Evolutionary conservation across 371 early-diverging fungal genomes (phyloP).

Genomic region (Apophysomyces sp.): DNA sequence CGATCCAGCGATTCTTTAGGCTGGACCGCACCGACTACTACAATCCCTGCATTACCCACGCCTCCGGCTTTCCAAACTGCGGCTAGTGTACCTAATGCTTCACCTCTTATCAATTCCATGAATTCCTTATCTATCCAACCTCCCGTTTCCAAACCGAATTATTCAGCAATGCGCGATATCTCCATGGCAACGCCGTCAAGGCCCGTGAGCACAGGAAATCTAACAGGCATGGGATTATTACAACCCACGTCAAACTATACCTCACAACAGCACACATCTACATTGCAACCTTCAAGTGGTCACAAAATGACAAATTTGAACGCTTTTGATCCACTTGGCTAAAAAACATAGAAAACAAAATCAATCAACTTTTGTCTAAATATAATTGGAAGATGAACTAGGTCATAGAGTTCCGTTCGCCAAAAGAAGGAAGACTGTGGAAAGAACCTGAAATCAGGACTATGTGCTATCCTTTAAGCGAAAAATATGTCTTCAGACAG

Average conservation of each 20-base stretch:
- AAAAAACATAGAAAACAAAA: slow-evolving; percentile 6
- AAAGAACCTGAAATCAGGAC: no score
- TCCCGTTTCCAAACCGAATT: slow-evolving; percentile 6
- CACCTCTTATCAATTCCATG: background rate
- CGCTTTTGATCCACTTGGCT: slow-evolving; percentile 45
- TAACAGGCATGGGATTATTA: slow-evolving; percentile 25
- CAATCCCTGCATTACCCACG: slow-evolving; percentile 1
- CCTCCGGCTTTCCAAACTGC: slow-evolving; percentile 4
- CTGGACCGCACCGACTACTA: background rate
- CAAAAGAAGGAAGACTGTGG: no score
- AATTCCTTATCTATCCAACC: slow-evolving; percentile 1
- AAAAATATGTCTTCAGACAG: no score
- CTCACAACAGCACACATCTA: background rate
- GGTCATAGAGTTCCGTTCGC: no score
- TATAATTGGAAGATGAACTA: no score
- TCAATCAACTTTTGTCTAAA: background rate
- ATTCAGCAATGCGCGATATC: slow-evolving; percentile 11
- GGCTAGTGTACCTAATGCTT: background rate
- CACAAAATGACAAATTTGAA: slow-evolving; percentile 22
- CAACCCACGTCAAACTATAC: slow-evolving; percentile 18
- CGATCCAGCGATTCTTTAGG: slow-evolving; percentile 1
- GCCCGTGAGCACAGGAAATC: slow-evolving; percentile 5
- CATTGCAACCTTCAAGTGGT: slow-evolving; percentile 7
- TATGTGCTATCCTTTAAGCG: no score
- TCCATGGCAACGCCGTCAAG: slow-evolving; percentile 7